Base-by-base conservation (phyloP, 23 red algal genomes). In the Chondrus crispus region DNA sequence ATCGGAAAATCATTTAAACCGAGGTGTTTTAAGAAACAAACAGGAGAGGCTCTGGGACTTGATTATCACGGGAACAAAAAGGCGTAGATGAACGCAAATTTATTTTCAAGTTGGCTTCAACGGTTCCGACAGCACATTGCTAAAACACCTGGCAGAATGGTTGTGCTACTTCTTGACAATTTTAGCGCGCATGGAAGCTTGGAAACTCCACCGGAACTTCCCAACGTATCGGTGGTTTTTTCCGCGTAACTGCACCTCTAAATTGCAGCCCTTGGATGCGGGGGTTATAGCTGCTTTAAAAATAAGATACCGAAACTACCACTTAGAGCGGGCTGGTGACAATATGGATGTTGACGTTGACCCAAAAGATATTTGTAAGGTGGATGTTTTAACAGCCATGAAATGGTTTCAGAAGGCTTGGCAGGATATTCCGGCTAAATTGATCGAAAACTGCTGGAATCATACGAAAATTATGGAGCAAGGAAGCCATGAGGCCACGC, bases 191-290 rank as follows among this genome's bases (percentile, higher is more conserved):
- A 55, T 55, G 71, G 37, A 46, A 76, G n/a, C 28, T n/a, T 40
- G 19, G 28, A 76, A 48, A 76, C 4, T 46, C 43, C 43, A 24
- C 8, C 71, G 39, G 28, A 43, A 40, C 43, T 76, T 24, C 24
- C 28, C 28, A 76, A 76, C 71, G 37, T 76, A 40, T 7, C 39
- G 33, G 71, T 76, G 37, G 28, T 46, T 76, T 76, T 76, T 76
- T 22, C 71, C 71, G 28, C 28, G 30, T 40, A 76, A 76, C 71
- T 40, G 30, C 71, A 76, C 44, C 71, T 46, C 39, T 26, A 76
- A 24, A 76, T 22, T 76, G 44, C 71, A 76, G 44, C 71, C 71
- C n/a, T 76, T 76, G 39, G 44, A 76, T 48, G 71, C 71, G 33
- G 71, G 71, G 28, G 43, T 37, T 40, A 76, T 76, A 40, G 6